Base-by-base conservation (phyloP, 768 basidiomycete species). In the Xerocomellus amylosporus region DNA sequence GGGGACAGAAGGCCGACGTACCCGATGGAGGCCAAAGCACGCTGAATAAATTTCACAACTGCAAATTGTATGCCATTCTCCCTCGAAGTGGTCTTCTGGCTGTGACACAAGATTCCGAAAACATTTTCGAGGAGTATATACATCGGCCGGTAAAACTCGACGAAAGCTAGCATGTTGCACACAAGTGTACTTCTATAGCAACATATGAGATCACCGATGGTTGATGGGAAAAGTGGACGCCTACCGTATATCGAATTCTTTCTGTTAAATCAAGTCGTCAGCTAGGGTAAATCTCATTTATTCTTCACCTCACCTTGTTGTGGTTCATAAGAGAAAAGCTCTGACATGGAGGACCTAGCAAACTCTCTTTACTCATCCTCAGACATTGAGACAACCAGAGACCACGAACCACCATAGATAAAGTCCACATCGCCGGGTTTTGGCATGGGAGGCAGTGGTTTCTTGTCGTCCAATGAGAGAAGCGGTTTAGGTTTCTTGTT, bases 51-150 rank as follows among this genome's bases (percentile, higher is more conserved):
- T 63, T 91, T 91, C 41, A 87, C 77, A 38, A 86, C 78, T 0
- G 84, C 86, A 59, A 71, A 75, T 55, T 78, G 65, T 26, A 88
- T 75, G 0, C 61, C 63, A 9, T 53, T 75, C 70, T 45, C 71
- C 64, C 61, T 73, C 17, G 54, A 57, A 46, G 46, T 72, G n/a
- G 75, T 75, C 58, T 75, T 70, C 8, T 87, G 74, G 0, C 71
- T 75, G 66, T 81, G 78, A 28, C 67, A 68, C 1, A 89, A 64
- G 8, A 90, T 66, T 0, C 89, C 88, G 10, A 65, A 65, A 3
- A 91, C 88, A 67, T 91, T 91, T 64, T 91, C 88, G 20, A 91
- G 71, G 0, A 90, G 75, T 54, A 90, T 79, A 56, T 81, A 88
- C 22, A 70, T 67, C 0, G 87, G 85, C 41, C 77, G 68, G 58